Base-by-base conservation (phyloP, 2,329 filamentous ascomycete genomes). In the Aspergillus piperis region DNA sequence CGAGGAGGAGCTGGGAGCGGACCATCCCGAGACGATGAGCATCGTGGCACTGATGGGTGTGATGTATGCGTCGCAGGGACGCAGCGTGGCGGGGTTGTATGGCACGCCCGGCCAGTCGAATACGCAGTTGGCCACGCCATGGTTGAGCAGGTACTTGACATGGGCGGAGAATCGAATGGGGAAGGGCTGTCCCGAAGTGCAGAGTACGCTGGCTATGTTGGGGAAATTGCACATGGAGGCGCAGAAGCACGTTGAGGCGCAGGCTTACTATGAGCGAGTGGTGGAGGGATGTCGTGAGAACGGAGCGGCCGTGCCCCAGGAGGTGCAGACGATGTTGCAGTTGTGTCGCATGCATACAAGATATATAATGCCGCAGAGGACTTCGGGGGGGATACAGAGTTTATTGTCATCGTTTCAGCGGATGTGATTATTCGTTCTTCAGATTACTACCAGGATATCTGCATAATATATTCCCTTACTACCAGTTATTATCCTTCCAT, bases 21-120 rank as follows among this genome's bases (percentile, higher is more conserved):
- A 72, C 2, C 68, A 73, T 41, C 61, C 69, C 0, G 62, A 71
- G 23, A 71, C 69, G 0, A 66, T 73, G 62, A 64, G 60, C 5
- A 68, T 71, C 11, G 70, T 74, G 8, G 64, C 66, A 2, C 63
- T 64, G 21, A 70, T 73, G 32, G 71, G 70, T 1, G 54, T 71
- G 2, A 70, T 73, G 68, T 74, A 72, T 44, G 64, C 66, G 1
- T 47, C 64, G 5, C 70, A 70, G 38, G 60, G 57, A 3, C 52
- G 56, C 32, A 13, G 32, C 21, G 15, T 21, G 27, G 53, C 53
- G 3, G 54, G 48, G 27, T 21, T 51, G 13, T 47, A 27, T 10
- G 44, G 38, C 2, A 27, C 42, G 15, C 39, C 53, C 42, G 17
- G 21, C 15, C 59, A 17, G 8, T 57, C 59, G 2, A 64, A 59